Evolutionary conservation across 257 asterid genomes (phyloP).

Genomic region (Forsythia viridissima): DNA sequence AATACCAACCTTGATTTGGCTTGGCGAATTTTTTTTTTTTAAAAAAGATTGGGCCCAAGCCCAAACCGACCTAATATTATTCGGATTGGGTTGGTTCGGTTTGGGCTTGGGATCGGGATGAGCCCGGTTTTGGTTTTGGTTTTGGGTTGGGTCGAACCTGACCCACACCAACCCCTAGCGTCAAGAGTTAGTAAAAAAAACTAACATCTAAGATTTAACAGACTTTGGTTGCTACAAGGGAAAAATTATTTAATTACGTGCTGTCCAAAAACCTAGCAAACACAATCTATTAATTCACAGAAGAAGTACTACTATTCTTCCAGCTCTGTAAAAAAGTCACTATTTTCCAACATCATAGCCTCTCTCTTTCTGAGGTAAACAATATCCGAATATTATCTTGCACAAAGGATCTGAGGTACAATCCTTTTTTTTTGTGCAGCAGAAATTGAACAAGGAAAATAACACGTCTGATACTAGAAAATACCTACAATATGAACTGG

Average conservation of each 20-base stretch:
- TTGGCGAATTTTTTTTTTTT: too few relatives aligned
- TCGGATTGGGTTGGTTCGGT: too few relatives aligned
- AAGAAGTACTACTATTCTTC: background rate
- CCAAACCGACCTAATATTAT: too few relatives aligned
- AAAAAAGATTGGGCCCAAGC: too few relatives aligned
- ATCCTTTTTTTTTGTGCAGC: background rate
- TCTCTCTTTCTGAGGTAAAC: background rate
- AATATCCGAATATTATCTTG: background rate
- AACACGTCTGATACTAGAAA: constrained; percentile 17
- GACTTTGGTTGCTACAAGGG: background rate
- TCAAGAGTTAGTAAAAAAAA: background rate
- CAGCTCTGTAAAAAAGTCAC: background rate
- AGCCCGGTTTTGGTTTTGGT: too few relatives aligned
- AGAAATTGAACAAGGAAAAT: constrained; percentile 4
- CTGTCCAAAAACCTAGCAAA: background rate
- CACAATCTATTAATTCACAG: background rate
- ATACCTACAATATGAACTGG: constrained; percentile 89
- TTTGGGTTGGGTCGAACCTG: too few relatives aligned
- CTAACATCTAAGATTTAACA: background rate
- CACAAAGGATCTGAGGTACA: background rate
- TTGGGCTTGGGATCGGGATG: too few relatives aligned
- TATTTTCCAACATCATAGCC: background rate
- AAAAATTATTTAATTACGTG: background rate
- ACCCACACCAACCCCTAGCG: too few relatives aligned
- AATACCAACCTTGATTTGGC: too few relatives aligned